Evolutionary conservation across 768 basidiomycete genomes (phyloP), one percentile per base, ranked within the genome.

Genomic region (Trametes coccinea): DNA sequence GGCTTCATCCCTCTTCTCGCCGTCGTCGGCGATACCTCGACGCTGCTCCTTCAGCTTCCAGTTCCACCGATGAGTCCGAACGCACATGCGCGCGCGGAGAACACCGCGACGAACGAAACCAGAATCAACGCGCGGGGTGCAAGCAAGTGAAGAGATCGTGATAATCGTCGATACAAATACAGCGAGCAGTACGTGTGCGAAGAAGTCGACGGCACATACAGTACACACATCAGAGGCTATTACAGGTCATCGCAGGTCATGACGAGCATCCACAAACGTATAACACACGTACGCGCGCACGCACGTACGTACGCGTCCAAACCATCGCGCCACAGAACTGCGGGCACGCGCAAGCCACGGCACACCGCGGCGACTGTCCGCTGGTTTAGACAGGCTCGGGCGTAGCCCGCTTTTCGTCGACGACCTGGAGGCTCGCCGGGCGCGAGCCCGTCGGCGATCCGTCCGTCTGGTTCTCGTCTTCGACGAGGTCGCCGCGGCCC

Each of bases 401-500:
- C 52, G 61, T 62, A 10, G 14, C 39, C n/a, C 63, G 63, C 52
- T 66, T 66, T 43, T 66, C 65, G 46, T 59, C 56, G 33, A 63
- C 52, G 34, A 63, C 61, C 47, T 51, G 49, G 29, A 66, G 46
- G 59, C 62, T 63, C 33, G 50, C 45, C 59, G 65, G 65, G 56
- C 65, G 61, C 40, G 65, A 63, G 46, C 46, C 52, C 37, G 59
- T 33, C 39, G 40, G 47, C 46, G 52, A 51, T 51, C 29, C 46
- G 29, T 46, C 34, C 17, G 34, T 9, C 16, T 31, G 61, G 2
- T 64, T 66, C 0, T 69, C 69, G 2, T 74, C 72, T 17, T 76
- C 62, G 2, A 72, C 71, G 27, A 78, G 78, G 34, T 84, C 86
- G 37, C 79, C 77, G 27, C 73, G 79, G 33, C 83, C 83, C 0